These are phyloP conservation scores for Solanum chilense DNA, from an alignment of 257 asterid species.

Conservation along the genomic window DNA sequence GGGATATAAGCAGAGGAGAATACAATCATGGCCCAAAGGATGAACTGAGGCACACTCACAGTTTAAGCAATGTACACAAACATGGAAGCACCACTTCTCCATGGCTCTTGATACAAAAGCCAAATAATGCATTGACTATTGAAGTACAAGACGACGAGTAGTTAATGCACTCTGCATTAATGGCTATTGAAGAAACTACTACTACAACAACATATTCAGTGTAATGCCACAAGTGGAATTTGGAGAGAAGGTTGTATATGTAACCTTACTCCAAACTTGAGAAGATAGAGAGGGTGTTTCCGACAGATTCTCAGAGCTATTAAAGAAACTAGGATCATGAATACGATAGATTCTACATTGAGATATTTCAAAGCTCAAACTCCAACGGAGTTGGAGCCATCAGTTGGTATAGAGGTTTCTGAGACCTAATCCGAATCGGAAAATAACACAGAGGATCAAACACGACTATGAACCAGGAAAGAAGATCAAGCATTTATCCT, in stretches of 20 bases:
- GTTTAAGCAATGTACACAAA: neutral
- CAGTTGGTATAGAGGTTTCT: neutral
- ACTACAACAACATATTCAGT: neutral
- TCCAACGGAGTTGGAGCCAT: neutral
- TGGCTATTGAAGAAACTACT: neutral
- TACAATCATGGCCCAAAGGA: neutral
- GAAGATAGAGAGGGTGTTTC: neutral
- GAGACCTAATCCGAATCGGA: neutral
- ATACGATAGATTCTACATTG: neutral
- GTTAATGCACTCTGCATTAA: neutral
- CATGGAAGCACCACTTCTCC: neutral
- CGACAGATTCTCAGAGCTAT: neutral
- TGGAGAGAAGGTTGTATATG: neutral
- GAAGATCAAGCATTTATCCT: neutral
- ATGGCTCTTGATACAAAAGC: neutral
- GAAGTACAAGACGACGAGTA: neutral
- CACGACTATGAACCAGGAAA: neutral
- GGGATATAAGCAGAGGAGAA: neutral
- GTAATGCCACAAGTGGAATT: neutral
- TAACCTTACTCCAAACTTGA: neutral
- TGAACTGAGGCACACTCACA: neutral
- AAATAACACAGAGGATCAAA: neutral
- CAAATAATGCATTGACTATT: neutral
- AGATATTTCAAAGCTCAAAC: neutral
- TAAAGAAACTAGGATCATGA: neutral